These are phyloP conservation scores for Butyriboletus loyo DNA, from an alignment of 768 basidiomycete genomes.

Conservation along the genomic window DNA sequence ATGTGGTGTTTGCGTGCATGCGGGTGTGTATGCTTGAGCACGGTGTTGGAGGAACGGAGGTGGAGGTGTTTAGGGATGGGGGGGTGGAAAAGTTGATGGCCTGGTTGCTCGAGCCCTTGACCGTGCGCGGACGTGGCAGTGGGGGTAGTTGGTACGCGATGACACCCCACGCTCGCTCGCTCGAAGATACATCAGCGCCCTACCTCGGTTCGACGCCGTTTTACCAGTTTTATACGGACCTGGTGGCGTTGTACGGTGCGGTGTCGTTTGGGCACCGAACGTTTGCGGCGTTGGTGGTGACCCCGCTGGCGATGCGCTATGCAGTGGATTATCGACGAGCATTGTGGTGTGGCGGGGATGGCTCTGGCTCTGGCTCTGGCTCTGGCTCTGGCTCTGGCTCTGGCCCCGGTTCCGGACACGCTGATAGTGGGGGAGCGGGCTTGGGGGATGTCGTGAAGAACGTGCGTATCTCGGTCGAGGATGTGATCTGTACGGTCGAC, in stretches of 20 bases:
- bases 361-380: neutral
- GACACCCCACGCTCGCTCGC: constrained; percentile 16
- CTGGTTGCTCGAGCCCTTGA: constrained; percentile 59
- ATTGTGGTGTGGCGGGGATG: constrained; percentile 74
- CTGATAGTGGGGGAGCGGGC: neutral
- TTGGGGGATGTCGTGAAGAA: constrained; percentile 43
- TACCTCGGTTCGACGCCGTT: constrained; percentile 76
- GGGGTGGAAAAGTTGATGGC: constrained; percentile 59
- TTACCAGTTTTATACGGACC: constrained; percentile 92
- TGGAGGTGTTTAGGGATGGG: constrained; percentile 79
- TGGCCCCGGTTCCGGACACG: neutral
- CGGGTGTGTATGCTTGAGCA: constrained; percentile 96
- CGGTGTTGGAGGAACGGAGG: constrained; percentile 39
- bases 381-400: too few species aligned
- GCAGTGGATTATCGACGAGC: constrained; percentile 79
- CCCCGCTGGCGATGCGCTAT: constrained; percentile 74
- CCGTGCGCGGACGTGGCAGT: neutral
- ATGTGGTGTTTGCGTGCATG: constrained; percentile 76
- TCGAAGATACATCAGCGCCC: constrained; percentile 54
- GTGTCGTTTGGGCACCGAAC: constrained; percentile 81
- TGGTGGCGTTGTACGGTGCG: constrained; percentile 85
- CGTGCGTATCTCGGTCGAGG: constrained; percentile 48
- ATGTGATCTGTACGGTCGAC: constrained; percentile 39
- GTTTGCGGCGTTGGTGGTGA: constrained; percentile 74
- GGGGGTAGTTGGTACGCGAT: neutral